Base-by-base conservation (phyloP, 345 rosid species). In the Anacardium occidentale region DNA sequence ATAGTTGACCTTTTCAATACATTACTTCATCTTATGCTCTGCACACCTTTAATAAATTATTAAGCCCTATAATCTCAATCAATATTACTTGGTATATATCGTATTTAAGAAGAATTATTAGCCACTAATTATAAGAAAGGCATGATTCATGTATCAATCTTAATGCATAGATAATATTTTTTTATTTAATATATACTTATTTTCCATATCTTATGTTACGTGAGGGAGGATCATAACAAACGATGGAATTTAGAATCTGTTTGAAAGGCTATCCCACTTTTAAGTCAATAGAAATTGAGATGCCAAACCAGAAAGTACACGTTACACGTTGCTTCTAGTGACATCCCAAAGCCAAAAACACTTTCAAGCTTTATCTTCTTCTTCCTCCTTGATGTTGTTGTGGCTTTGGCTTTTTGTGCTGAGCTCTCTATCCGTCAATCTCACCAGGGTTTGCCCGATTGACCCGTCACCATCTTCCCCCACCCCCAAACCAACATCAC, bases 1-100 rank as follows among this genome's bases (percentile, higher is more conserved):
- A n/a, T 34, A 40, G 75, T 79, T 84, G 83, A 81, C 85, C 66
- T 62, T 73, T 79, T 81, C 85, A 62, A 72, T 60, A 37, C 8
- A 37, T 37, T 37, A 57, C 37, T 63, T n/a, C n/a, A n/a, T n/a
- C n/a, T n/a, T n/a, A n/a, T n/a, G 59, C 59, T 47, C 47, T 45
- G 17, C 64, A 54, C 70, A 44, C 26, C 57, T 62, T 9, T 9
- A 10, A 21, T 10, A 18, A 37, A 62, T 37, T 21, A 29, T 11
- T 20, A 8, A 53, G 29, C 37, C 5, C 5, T 32, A 32, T 32
- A 2, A 32, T 32, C 5, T 32, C 37, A 32, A 2, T 32, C 5
- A 32, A 32, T 32, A 32, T 32, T n/a, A n/a, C n/a, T n/a, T n/a
- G n/a, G n/a, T n/a, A n/a, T n/a, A n/a, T n/a, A n/a, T n/a, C n/a